A percentile compares a stretch with the other conserved stretches of the same genome.
phyloP scores from a whole-genome alignment of 768 basidiomycete species.

The Calocybe indica region DNA sequence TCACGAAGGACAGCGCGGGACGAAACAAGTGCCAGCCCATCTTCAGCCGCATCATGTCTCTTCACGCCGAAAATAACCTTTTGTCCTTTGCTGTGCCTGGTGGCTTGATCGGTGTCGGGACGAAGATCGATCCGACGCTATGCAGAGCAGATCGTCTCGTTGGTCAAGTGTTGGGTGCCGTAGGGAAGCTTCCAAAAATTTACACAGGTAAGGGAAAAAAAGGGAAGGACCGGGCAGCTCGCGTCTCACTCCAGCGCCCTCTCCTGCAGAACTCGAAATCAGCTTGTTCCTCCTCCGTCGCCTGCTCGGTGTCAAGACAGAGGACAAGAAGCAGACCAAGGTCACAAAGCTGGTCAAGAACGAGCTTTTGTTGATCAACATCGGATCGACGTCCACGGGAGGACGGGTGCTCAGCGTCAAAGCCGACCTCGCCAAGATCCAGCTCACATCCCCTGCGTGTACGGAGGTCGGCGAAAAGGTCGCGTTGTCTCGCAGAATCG shows the following conservation, averaged over 20 bases:
- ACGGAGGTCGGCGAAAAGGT: constrained; percentile 98
- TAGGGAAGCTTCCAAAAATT: constrained; percentile 90
- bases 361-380: constrained; percentile 94
- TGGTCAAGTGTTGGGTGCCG: constrained; percentile 92
- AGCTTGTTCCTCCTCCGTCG: constrained; percentile 92
- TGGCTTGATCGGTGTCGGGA: constrained; percentile 97
- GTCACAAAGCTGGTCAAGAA: constrained; percentile 87
- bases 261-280: constrained; percentile 73
- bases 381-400: constrained; percentile 95
- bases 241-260: not conserved
- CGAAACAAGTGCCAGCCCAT: constrained; percentile 91
- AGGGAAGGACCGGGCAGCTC: not conserved
- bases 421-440: constrained; percentile 91
- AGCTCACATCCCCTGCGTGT: constrained; percentile 90
- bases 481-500: constrained; percentile 87
- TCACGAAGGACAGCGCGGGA: constrained; percentile 90
- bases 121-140: constrained; percentile 91
- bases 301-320: constrained; percentile 95
- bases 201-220: constrained; percentile 60
- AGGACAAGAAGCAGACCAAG: constrained; percentile 98
- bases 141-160: constrained; percentile 96
- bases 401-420: constrained; percentile 93
- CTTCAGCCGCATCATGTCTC: constrained; percentile 82
- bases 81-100: constrained; percentile 95
- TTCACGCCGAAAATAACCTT: constrained; percentile 94